phyloP scores from a whole-genome alignment of 169 alveolate species.

The Eimeria necatrix region DNA sequence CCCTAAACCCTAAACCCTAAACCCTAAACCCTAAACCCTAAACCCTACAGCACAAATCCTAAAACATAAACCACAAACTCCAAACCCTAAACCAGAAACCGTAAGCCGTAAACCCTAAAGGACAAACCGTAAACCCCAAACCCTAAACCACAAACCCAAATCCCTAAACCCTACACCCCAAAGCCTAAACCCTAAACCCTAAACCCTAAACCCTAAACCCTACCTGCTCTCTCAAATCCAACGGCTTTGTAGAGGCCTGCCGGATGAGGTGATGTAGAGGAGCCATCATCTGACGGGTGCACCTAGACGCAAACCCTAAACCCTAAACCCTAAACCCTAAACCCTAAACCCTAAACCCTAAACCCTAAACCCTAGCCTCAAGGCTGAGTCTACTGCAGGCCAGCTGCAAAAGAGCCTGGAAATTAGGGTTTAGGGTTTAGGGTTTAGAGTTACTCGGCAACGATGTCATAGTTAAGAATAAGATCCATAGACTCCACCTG shows the following conservation, averaged over 20 bases:
- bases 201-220: neutral
- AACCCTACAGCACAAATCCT: no score
- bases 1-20: no score
- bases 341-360: neutral
- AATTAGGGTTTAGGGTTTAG: conserved; percentile 56
- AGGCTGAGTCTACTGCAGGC: no score
- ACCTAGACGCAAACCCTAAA: neutral
- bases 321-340: neutral
- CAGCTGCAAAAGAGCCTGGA: neutral
- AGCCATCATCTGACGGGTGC: conserved; percentile 9
- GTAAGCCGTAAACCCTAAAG: neutral
- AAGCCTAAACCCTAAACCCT: neutral
- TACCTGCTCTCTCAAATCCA: conserved; percentile 62
- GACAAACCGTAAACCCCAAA: no score
- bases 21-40: no score
- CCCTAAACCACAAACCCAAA: neutral
- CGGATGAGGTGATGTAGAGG: conserved; percentile 62
- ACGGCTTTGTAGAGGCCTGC: conserved; percentile 37
- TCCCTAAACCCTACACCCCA: neutral
- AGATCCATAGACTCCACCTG: conserved; percentile 72
- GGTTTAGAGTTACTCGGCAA: conserved; percentile 53
- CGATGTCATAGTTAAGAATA: conserved; percentile 19
- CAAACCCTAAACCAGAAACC: neutral
- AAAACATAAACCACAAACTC: neutral
- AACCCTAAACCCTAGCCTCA: neutral